Evolutionary conservation across 139 green algal species (phyloP).

Genomic region (Chlorella sp.): DNA sequence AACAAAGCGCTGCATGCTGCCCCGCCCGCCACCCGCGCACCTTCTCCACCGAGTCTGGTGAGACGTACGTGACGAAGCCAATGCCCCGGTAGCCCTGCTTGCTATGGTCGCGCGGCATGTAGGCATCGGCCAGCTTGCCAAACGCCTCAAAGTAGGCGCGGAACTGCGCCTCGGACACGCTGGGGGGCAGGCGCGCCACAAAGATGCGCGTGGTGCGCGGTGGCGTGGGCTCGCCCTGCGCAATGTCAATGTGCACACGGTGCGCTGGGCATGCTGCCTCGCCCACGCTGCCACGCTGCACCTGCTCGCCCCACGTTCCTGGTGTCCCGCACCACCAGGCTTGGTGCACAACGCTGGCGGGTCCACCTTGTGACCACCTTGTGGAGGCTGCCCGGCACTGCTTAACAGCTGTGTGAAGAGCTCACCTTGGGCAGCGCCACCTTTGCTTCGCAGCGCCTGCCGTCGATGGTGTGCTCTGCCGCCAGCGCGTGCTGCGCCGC

Average conservation of each 20-base stretch:
- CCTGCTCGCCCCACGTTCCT: no score
- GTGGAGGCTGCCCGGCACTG: no score
- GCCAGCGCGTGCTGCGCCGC: slow-evolving; percentile 36
- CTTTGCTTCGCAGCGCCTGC: slow-evolving; percentile 70
- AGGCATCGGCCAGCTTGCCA: slow-evolving; percentile 77
- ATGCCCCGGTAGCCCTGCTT: slow-evolving; percentile 77
- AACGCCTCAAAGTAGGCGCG: slow-evolving; percentile 80
- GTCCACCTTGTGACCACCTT: no score
- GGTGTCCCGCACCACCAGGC: no score
- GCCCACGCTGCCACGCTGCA: no score
- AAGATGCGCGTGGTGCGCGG: slow-evolving; percentile 76
- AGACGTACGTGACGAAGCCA: slow-evolving; percentile 81
- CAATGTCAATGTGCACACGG: no score
- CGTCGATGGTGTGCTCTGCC: slow-evolving; percentile 61
- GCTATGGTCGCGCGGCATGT: slow-evolving; percentile 81
- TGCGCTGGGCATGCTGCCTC: no score
- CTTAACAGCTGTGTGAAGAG: neutral
- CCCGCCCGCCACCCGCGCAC: neutral
- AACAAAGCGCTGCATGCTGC: no score
- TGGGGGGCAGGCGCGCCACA: slow-evolving; percentile 75
- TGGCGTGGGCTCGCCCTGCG: slow-evolving; percentile 30
- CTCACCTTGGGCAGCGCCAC: slow-evolving; percentile 65
- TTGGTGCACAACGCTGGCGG: no score
- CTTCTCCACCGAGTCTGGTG: slow-evolving; percentile 61
- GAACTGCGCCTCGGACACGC: slow-evolving; percentile 71